Conservation (phyloP, 495 filamentous ascomycete genomes). For the Podospora bellae-mahoneyi region DNA sequence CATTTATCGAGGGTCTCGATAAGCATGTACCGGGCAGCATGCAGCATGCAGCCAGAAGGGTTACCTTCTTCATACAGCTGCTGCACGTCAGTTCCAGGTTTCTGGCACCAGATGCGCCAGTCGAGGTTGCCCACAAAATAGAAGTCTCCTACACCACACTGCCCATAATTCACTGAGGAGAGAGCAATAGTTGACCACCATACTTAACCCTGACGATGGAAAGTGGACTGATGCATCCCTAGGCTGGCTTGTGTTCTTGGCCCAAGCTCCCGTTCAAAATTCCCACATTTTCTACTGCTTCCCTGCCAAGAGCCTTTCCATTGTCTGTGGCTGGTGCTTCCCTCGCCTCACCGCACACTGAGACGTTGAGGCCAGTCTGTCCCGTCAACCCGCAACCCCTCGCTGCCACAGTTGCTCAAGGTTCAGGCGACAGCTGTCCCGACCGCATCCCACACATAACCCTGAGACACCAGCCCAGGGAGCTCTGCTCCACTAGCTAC, state of each 20-base stretch:
- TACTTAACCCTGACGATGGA: neutral
- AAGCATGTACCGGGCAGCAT: neutral
- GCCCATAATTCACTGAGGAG: too few relatives aligned
- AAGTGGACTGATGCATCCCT: neutral
- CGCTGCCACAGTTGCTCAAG: conserved; percentile 20
- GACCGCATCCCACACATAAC: conserved; percentile 6
- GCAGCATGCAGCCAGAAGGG: neutral
- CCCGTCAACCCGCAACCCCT: conserved; percentile 21
- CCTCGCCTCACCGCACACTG: neutral
- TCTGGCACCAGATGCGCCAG: neutral
- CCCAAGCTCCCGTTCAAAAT: neutral
- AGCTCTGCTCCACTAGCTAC: conserved; percentile 18
- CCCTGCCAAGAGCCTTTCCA: neutral
- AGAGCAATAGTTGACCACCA: neutral
- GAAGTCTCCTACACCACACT: too few relatives aligned
- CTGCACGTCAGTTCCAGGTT: neutral
- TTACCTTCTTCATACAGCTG: neutral
- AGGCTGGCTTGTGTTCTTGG: neutral
- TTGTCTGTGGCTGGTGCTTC: neutral
- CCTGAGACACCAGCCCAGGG: conserved; percentile 2
- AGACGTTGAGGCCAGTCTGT: conserved; percentile 31
- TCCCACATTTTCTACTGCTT: neutral
- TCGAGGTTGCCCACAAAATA: too few relatives aligned
- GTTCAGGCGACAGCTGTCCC: conserved; percentile 16
- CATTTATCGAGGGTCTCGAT: neutral